phyloP scores from a whole-genome alignment of 2,329 filamentous ascomycete genomes.

The Talaromyces sp. region DNA sequence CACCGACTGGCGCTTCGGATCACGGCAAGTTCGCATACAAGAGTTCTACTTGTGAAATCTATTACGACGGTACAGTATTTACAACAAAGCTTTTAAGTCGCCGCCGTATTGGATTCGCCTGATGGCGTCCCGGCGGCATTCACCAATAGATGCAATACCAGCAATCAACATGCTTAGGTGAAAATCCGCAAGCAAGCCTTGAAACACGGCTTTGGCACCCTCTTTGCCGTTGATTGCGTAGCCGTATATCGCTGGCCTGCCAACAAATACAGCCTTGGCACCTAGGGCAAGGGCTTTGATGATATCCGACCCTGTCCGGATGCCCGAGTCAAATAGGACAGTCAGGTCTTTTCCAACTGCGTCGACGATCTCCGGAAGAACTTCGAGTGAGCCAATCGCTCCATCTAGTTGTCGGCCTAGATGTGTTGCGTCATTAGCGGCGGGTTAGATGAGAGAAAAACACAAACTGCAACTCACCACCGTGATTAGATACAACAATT shows the following conservation, averaged over 20 bases:
- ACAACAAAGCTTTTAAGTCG: constrained; percentile 31
- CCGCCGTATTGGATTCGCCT: constrained; percentile 32
- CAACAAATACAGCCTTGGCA: constrained; percentile 11
- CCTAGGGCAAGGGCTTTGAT: constrained; percentile 13
- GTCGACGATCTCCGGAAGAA: constrained; percentile 53
- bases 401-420: constrained; percentile 44
- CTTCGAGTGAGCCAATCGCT: constrained; percentile 41
- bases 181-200: constrained; percentile 48
- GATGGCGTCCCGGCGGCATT: constrained; percentile 30
- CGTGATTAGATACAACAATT: constrained; percentile 39
- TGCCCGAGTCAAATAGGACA: constrained; percentile 11
- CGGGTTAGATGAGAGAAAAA: constrained; percentile 55
- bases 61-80: constrained; percentile 3
- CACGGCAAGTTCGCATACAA: neutral
- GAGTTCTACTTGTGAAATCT: neutral
- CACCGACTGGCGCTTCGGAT: neutral
- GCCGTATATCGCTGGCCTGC: constrained; percentile 11
- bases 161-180: constrained; percentile 55
- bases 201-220: constrained; percentile 11
- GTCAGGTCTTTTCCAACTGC: constrained; percentile 11
- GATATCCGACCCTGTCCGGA: constrained; percentile 11
- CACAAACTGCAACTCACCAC: constrained; percentile 15
- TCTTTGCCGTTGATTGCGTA: constrained; percentile 10
- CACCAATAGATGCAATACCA: constrained; percentile 41
- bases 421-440: constrained; percentile 48